A percentile compares a stretch with the other conserved stretches of the same genome.
Evolutionary conservation across 2,329 filamentous ascomycete genomes (phyloP).

Genomic region (Fusarium metavorans): DNA sequence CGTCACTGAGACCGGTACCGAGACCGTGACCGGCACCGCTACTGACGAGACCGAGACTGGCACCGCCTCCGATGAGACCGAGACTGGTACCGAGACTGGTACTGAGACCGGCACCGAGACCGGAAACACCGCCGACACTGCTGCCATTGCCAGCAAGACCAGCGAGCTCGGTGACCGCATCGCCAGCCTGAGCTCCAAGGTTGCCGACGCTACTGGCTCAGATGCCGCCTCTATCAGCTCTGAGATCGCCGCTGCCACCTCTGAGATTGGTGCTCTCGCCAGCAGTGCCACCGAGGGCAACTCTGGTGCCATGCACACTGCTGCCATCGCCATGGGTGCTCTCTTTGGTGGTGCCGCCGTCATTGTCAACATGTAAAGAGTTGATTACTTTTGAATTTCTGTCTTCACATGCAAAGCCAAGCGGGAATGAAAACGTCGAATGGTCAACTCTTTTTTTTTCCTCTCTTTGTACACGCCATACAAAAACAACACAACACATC

Average conservation of each 20-base stretch:
- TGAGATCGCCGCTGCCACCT: constrained; percentile 31
- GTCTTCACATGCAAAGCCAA: constrained; percentile 19
- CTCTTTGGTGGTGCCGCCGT: constrained; percentile 61
- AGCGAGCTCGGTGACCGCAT: constrained; percentile 22
- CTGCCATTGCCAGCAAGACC: constrained; percentile 33
- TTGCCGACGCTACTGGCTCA: constrained; percentile 41
- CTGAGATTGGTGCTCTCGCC: constrained; percentile 23
- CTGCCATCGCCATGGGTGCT: constrained; percentile 58
- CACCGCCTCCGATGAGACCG: constrained; percentile 26
- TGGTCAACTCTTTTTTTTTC: not conserved
- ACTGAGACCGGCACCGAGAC: constrained; percentile 9
- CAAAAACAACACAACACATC: not conserved
- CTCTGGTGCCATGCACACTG: constrained; percentile 54
- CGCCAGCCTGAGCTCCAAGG: constrained; percentile 42
- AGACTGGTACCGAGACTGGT: constrained; percentile 26
- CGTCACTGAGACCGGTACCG: constrained; percentile 11
- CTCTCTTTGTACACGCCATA: not conserved
- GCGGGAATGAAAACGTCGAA: not conserved
- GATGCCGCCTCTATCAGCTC: constrained; percentile 31
- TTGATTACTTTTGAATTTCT: not conserved
- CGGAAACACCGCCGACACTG: not conserved
- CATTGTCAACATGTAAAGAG: constrained; percentile 57
- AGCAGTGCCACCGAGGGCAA: constrained; percentile 37
- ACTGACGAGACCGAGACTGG: constrained; percentile 32
- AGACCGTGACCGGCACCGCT: constrained; percentile 16